Evolutionary conservation across 352 stramenopile species (phyloP), one percentile per base, ranked within the genome.

Genomic region (Phytophthora palmivora): DNA sequence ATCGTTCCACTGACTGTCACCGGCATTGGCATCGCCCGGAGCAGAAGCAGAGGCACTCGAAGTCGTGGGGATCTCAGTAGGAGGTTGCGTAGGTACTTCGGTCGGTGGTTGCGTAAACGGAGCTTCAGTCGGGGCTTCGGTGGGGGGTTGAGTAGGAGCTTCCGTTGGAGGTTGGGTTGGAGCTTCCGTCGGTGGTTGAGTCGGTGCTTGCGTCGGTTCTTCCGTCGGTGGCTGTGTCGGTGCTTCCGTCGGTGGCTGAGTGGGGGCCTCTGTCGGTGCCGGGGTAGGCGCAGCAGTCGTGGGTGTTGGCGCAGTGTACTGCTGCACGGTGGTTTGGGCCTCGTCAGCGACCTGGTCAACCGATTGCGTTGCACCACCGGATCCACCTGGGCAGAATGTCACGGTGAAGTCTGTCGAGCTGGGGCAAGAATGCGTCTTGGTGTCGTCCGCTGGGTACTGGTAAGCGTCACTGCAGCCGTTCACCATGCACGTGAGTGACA

Each of bases 381-480:
- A 49, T 38, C 70, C 67, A 28, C 52, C 62, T 26, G 67, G 58
- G 37, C 70, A 90, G 65, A 88, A 88, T 28, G 76, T 86, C 18
- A 90, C 81, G 5, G 73, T 78, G 46, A 91, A 89, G 52, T 87
- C 61, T 32, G 71, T 75, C 26, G 48, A 63, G 63, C 78, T 69
- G 2, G 54, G n/a, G 43, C 83, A 92, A 21, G 60, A 59, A 51
- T 89, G 79, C 34, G 83, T 92, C 76, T 92, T 92, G 45, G 39
- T 79, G 69, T 89, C 78, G 48, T 92, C 81, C 50, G 76, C 78
- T 4, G 84, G 84, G 60, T 72, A 89, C 52, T 88, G 75, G 70
- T 92, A 91, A 22, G 76, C 84, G 43, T 92, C 84, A 16, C 41
- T 18, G 42, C 84, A 92, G 11, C 72, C 77, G 39, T 88, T 75